Evolutionary conservation across 2,329 filamentous ascomycete species (phyloP), one percentile per base, ranked within the genome.

Genomic region (Hymenoscyphus fraxineus): DNA sequence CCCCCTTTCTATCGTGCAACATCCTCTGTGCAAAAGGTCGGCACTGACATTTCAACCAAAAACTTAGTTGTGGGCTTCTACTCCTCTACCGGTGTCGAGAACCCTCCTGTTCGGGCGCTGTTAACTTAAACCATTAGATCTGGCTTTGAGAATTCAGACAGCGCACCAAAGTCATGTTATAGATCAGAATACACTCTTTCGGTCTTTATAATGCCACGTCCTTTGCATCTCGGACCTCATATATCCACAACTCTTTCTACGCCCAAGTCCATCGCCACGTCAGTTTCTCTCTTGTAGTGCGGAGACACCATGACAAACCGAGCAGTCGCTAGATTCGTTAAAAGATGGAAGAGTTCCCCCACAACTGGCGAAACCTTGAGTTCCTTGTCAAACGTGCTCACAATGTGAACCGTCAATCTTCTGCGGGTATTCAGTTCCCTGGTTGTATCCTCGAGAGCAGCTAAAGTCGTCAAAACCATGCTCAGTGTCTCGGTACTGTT

Each of bases 121-220:
- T 59, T 38, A 22, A 59, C 47, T 27, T n/a, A 59, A 44, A 59
- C 58, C 6, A 12, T 22, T 15, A 60, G 38, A 31, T 60, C 58
- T 19, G 39, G 58, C 16, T 47, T 41, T 39, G 32, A 6, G 13
- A 41, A 60, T 6, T 41, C 13, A 27, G 58, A 22, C 22, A 44
- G 32, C 22, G 12, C 40, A 12, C 35, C 22, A 15, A 60, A 60
- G 19, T 13, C 19, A 35, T 60, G 58, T 13, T 60, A 51, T 7
- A 41, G 12, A 9, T 22, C 58, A 9, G n/a, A 1, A 13, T 35
- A 60, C 10, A 60, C 1, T 16, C 16, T 40, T 19, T 47, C 6
- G 2, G 40, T 32, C 4, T 13, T 16, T 6, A 6, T 60, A 10
- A 39, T 16, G 13, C 58, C 40, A 4, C 16, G 16, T 2, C 1